These are phyloP conservation scores for Batkoa obscura DNA, from an alignment of 371 early-diverging fungal species.

Conservation along the genomic window DNA sequence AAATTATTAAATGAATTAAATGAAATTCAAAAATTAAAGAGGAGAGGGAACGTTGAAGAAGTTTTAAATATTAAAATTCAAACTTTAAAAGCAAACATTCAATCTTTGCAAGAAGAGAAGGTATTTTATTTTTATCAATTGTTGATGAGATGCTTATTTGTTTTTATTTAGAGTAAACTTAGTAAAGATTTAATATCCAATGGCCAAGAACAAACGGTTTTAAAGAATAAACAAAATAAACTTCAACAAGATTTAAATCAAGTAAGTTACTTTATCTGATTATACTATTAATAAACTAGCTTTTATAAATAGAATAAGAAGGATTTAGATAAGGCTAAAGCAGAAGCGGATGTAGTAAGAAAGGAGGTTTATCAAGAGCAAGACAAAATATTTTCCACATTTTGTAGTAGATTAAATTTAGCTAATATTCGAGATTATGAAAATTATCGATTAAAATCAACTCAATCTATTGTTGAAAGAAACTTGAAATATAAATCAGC, in stretches of 20 bases:
- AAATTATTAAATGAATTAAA: slow-evolving; percentile 44
- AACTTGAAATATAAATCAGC: slow-evolving; percentile 52
- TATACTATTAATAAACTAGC: no score
- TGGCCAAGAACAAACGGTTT: no score
- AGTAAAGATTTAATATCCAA: no score
- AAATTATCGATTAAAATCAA: slow-evolving; percentile 36
- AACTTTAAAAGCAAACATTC: slow-evolving; percentile 33
- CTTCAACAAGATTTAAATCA: no score
- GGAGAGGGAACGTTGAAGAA: slow-evolving; percentile 45
- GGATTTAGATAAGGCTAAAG: not conserved
- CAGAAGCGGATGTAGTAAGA: not conserved
- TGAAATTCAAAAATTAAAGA: slow-evolving; percentile 44
- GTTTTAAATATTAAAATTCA: slow-evolving; percentile 30
- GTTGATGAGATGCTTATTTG: no score
- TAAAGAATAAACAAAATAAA: no score
- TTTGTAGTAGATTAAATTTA: slow-evolving; percentile 52
- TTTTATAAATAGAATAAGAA: no score
- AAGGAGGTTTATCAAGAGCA: slow-evolving; percentile 9
- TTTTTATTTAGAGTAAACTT: no score
- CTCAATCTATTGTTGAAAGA: slow-evolving; percentile 48
- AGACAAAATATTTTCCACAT: slow-evolving; percentile 49
- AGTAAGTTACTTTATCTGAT: no score
- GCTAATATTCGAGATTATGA: slow-evolving; percentile 72
- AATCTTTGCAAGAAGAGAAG: slow-evolving; percentile 11
- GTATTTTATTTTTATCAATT: no score